Conservation (phyloP, 2,329 filamentous ascomycete species). For the Hirsutella thompsonii region DNA sequence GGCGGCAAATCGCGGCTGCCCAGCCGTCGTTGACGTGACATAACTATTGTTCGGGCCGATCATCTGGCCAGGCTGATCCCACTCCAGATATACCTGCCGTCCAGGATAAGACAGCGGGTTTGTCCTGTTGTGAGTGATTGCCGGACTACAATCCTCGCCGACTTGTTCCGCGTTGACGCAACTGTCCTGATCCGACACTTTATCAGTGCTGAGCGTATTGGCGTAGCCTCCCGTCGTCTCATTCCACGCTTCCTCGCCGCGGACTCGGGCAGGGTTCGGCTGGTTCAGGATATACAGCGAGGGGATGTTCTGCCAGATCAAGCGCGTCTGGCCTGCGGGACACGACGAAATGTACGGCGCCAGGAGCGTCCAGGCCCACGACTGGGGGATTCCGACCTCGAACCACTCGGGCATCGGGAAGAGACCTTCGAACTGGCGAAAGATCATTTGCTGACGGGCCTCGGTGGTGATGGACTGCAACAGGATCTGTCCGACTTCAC, state of each 20-base stretch:
- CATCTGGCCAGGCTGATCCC: conserved; percentile 55
- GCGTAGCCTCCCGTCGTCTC: conserved; percentile 50
- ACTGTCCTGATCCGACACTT: conserved; percentile 27
- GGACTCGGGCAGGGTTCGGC: conserved; percentile 57
- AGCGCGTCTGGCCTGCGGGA: conserved; percentile 56
- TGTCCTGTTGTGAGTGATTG: conserved; percentile 55
- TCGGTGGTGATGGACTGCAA: conserved; percentile 68
- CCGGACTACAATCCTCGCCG: conserved; percentile 46
- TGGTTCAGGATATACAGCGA: conserved; percentile 60
- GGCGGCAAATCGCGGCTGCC: conserved; percentile 50
- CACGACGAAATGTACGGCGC: conserved; percentile 73
- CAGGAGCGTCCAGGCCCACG: conserved; percentile 71
- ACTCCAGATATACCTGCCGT: conserved; percentile 55
- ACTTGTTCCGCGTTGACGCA: conserved; percentile 45
- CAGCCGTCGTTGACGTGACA: conserved; percentile 49
- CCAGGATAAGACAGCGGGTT: conserved; percentile 64
- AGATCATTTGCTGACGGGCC: conserved; percentile 72
- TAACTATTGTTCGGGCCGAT: conserved; percentile 79
- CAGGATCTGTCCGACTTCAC: conserved; percentile 59
- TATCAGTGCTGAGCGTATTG: conserved; percentile 38
- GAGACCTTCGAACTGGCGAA: conserved; percentile 69
- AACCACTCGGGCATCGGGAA: conserved; percentile 80
- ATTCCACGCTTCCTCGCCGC: conserved; percentile 46
- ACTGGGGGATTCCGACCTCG: conserved; percentile 66
- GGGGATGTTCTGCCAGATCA: conserved; percentile 80